These are phyloP conservation scores for Phtheirospermum japonicum DNA, from an alignment of 257 asterid genomes.

Conservation along the genomic window DNA sequence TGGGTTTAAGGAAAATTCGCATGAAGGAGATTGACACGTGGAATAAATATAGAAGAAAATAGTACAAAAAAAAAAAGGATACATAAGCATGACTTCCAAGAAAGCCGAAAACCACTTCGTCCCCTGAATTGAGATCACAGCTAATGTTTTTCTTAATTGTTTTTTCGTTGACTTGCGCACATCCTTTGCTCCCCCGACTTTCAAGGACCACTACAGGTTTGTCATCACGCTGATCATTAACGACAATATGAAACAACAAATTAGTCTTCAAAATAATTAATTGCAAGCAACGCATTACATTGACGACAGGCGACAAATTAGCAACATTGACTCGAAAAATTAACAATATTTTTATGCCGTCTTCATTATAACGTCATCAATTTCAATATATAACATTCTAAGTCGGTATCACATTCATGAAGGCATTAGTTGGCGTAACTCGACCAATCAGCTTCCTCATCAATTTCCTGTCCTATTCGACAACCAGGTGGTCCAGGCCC, in stretches of 20 bases:
- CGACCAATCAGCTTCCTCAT: not conserved
- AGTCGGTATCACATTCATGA: not conserved
- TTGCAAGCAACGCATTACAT: conserved; percentile 4
- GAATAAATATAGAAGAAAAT: conserved; percentile 14
- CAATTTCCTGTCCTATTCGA: no score
- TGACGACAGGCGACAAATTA: conserved; percentile 8
- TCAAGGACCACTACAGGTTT: conserved; percentile 71
- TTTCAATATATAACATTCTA: not conserved
- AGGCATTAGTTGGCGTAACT: conserved; percentile 9
- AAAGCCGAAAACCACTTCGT: conserved; percentile 74
- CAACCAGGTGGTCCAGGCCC: not conserved
- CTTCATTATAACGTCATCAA: conserved; percentile 14
- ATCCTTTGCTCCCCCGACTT: conserved; percentile 72
- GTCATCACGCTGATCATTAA: conserved; percentile 58
- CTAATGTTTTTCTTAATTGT: conserved; percentile 50
- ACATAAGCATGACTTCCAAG: conserved; percentile 78
- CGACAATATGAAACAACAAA: conserved; percentile 30
- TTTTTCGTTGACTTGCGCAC: conserved; percentile 78
- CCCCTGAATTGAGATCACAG: conserved; percentile 76
- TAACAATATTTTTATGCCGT: conserved; percentile 17
- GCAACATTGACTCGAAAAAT: not conserved
- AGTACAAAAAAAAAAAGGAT: conserved; percentile 49
- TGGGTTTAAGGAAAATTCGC: conserved; percentile 44
- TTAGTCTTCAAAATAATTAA: conserved; percentile 25
- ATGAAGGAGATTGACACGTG: conserved; percentile 17